These are phyloP conservation scores for Fusarium mangiferae DNA, from an alignment of 2,329 filamentous ascomycete genomes.

Conservation along the genomic window DNA sequence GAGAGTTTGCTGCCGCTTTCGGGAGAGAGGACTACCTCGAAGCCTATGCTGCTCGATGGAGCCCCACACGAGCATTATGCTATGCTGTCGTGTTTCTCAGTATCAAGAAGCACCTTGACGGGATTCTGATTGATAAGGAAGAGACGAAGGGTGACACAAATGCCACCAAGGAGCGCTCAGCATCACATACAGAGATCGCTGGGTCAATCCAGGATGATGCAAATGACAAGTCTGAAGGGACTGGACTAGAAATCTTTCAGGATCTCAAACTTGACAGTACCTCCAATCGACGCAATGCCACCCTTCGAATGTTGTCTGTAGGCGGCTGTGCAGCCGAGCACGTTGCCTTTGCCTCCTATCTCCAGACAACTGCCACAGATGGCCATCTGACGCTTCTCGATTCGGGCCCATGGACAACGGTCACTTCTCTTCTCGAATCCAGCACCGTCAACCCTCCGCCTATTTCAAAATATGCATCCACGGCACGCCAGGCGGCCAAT, in stretches of 20 bases:
- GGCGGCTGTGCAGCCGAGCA: conserved; percentile 73
- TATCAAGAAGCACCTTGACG: conserved; percentile 50
- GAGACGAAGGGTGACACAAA: conserved; percentile 1
- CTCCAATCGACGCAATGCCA: not conserved
- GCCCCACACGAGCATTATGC: conserved; percentile 83
- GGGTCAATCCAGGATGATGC: not conserved
- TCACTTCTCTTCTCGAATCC: conserved; percentile 67
- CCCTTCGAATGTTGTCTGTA: conserved; percentile 58
- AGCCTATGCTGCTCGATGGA: conserved; percentile 91
- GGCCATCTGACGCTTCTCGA: conserved; percentile 76
- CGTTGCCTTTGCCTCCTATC: conserved; percentile 60
- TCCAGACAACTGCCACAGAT: conserved; percentile 44
- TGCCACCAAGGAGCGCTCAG: not conserved
- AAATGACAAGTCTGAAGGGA: not conserved
- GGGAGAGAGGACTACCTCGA: conserved; percentile 75
- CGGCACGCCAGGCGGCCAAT: conserved; percentile 57
- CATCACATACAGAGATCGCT: not conserved
- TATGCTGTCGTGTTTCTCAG: conserved; percentile 71
- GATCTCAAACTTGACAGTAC: conserved; percentile 10
- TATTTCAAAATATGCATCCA: conserved; percentile 64
- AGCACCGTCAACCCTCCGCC: conserved; percentile 63
- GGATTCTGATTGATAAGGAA: conserved; percentile 29
- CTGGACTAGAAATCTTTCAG: conserved; percentile 6
- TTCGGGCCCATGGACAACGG: conserved; percentile 78
- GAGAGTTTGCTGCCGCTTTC: conserved; percentile 87